Base-by-base conservation (phyloP, 352 stramenopile species). In the Phytophthora rubi region DNA sequence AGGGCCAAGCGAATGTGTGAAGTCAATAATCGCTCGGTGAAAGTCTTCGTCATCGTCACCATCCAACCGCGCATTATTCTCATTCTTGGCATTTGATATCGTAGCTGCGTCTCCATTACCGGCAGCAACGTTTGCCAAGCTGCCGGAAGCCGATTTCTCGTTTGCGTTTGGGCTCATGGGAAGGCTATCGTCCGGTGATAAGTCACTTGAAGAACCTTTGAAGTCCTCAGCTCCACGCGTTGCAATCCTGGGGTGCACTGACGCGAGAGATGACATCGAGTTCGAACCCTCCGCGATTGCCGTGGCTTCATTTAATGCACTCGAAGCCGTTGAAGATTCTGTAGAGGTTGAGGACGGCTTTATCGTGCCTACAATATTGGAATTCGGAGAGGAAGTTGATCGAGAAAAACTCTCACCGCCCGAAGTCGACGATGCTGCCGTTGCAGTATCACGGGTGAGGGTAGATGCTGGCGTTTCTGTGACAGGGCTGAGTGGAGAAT, bases 1-100 rank as follows among this genome's bases (percentile, higher is more conserved):
- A 55, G 71, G 58, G 6, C 55, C 60, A 4, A 75, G 28, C 15
- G 68, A 66, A 39, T 69, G 47, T 1, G 73, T 77, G n/a, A 80
- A 65, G 12, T 75, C 51, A 5, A 70, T 71, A n/a, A 80, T 68
- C 13, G 73, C 59, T 16, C 56, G 45, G 21, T 76, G 52, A 15
- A 80, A 62, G 35, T 37, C 51, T 47, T 79, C 66, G 7, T 59
- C 33, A 49, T 69, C 71, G 16, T 44, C 32, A 13, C 30, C 47
- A 16, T 57, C 33, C 13, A 45, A 67, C 16, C 30, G 28, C 3
- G 16, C 16, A 32, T 53, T 49, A 18, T 45, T 67, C 12, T 56
- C 45, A 47, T 62, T 53, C 28, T 42, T 42, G 26, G n/a, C 45
- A 33, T 64, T 71, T 26, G 57, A 47, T 54, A 59, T 65, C 47